Evolutionary conservation across 371 early-diverging fungal genomes (phyloP).

Genomic region (Actinomucor elegans): DNA sequence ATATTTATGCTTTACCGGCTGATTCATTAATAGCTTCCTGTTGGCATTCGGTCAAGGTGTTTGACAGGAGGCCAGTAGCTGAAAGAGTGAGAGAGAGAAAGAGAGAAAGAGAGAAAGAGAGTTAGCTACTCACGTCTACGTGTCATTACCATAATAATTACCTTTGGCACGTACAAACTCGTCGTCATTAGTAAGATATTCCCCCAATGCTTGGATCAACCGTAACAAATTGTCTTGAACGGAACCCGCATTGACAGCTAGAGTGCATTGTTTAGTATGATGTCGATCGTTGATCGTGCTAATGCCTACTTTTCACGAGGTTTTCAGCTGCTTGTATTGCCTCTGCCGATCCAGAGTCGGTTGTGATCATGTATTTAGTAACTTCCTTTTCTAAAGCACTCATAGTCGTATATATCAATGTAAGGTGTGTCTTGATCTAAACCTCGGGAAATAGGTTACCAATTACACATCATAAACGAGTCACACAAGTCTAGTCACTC

Average conservation of each 20-base stretch:
- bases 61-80: constrained; percentile 56
- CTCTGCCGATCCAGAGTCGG: constrained; percentile 36
- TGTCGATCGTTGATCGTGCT: background rate
- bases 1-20: constrained; percentile 34
- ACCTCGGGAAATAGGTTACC: too few relatives aligned
- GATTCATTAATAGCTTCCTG: constrained; percentile 38
- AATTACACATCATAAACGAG: too few relatives aligned
- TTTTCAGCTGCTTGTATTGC: constrained; percentile 25
- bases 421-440: background rate
- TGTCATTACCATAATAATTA: too few relatives aligned
- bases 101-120: background rate
- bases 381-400: constrained; percentile 35
- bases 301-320: constrained; percentile 30
- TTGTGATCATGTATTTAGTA: constrained; percentile 47
- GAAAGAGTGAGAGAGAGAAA: too few relatives aligned
- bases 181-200: constrained; percentile 80
- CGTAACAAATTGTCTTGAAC: constrained; percentile 50
- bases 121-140: background rate
- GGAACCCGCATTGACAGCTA: constrained; percentile 41
- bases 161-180: constrained; percentile 86
- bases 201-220: constrained; percentile 81
- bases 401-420: constrained; percentile 10
- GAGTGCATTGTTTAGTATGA: background rate
- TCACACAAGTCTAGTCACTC: too few relatives aligned
- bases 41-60: constrained; percentile 42